A percentile compares a stretch with the other conserved stretches of the same genome.
phyloP scores from a whole-genome alignment of 2,329 filamentous ascomycete species.

The Aphanoascus verrucosus region DNA sequence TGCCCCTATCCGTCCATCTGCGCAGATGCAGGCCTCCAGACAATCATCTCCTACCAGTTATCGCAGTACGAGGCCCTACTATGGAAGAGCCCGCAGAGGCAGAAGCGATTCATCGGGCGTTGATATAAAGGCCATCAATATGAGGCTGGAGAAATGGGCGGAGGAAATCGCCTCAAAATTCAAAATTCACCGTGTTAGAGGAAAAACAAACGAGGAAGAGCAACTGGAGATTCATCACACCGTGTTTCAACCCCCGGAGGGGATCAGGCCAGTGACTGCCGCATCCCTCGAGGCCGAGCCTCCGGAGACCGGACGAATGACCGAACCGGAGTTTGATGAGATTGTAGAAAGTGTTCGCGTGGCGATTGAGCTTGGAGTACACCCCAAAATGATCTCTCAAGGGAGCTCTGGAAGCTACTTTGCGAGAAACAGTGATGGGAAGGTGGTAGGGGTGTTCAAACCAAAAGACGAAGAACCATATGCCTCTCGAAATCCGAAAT shows the following conservation, averaged over 20 bases:
- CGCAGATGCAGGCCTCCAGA: conserved; percentile 42
- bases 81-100: conserved; percentile 40
- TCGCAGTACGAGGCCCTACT: conserved; percentile 35
- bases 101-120: conserved; percentile 74
- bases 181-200: conserved; percentile 70
- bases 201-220: conserved; percentile 66
- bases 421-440: conserved; percentile 79
- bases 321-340: conserved; percentile 70
- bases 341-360: conserved; percentile 80
- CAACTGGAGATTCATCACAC: conserved; percentile 92
- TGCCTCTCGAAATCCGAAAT: conserved; percentile 92
- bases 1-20: conserved; percentile 44
- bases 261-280: conserved; percentile 66
- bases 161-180: conserved; percentile 97
- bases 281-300: conserved; percentile 55
- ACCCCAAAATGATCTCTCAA: conserved; percentile 92
- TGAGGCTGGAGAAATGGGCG: conserved; percentile 86
- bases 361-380: conserved; percentile 81
- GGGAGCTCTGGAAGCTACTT: conserved; percentile 98
- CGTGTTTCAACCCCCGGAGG: conserved; percentile 88
- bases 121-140: conserved; percentile 97
- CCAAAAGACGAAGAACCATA: conserved; percentile 98
- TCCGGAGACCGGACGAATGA: conserved; percentile 52
- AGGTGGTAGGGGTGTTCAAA: conserved; percentile 96
- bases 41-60: conserved; percentile 31